Conservation (phyloP, 805 yeast genomes). For the Candida rishiriensis region DNA sequence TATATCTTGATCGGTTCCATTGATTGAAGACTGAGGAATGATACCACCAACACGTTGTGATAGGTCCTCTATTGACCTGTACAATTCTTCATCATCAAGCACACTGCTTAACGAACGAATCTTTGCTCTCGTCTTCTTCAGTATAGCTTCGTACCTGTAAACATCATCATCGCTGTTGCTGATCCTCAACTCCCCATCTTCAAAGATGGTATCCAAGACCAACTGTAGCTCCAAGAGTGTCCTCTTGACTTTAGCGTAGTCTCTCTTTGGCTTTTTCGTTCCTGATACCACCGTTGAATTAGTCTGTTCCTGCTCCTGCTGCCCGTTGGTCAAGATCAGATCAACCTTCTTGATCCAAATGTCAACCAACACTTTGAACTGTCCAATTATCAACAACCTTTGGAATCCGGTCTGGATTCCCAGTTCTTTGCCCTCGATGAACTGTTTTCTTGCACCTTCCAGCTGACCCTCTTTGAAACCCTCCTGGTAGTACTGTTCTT, state of each 20-base stretch:
- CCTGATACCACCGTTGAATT: background rate
- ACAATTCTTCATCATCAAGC: constrained; percentile 21
- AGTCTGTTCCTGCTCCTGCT: background rate
- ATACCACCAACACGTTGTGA: constrained; percentile 22
- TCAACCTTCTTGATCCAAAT: constrained; percentile 31
- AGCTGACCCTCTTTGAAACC: constrained; percentile 71
- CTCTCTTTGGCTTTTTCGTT: constrained; percentile 13
- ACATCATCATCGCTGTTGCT: constrained; percentile 28
- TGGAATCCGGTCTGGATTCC: constrained; percentile 81
- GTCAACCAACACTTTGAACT: constrained; percentile 47
- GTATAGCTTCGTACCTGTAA: constrained; percentile 20
- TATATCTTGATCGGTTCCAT: constrained; percentile 22
- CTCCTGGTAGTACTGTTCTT: constrained; percentile 55
- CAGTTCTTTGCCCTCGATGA: constrained; percentile 73
- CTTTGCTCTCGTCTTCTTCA: constrained; percentile 25
- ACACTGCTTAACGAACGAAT: constrained; percentile 22
- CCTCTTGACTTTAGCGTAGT: constrained; percentile 11
- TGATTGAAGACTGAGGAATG: constrained; percentile 20
- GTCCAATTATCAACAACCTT: constrained; percentile 65
- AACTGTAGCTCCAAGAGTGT: constrained; percentile 15
- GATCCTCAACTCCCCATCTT: constrained; percentile 13
- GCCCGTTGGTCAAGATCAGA: background rate
- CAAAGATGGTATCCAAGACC: constrained; percentile 19
- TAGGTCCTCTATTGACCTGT: constrained; percentile 15
- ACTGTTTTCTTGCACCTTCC: constrained; percentile 56